phyloP scores from a whole-genome alignment of 202 grass and related monocot species.

The Saccharum hybrid region DNA sequence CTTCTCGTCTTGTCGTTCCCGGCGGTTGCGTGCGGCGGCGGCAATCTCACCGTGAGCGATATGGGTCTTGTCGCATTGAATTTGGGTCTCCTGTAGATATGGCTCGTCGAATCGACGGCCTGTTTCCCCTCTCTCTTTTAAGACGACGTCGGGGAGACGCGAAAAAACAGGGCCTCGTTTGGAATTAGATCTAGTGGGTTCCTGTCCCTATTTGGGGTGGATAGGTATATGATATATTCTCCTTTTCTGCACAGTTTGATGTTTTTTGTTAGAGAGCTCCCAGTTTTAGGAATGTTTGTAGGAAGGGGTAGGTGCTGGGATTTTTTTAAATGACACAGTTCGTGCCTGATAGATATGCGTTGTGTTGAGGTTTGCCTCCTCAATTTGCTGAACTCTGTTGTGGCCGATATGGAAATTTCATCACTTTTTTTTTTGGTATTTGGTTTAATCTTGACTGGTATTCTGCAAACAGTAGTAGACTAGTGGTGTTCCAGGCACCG shows the following conservation, averaged over 20 bases:
- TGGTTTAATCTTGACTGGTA: neutral
- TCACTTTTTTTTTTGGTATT: neutral
- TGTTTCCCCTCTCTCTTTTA: neutral
- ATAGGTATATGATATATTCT: neutral
- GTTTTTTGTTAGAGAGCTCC: neutral
- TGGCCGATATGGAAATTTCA: neutral
- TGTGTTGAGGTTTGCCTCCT: neutral
- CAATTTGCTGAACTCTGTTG: neutral
- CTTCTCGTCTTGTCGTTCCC: neutral
- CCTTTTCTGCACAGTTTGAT: neutral
- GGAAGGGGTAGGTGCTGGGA: neutral
- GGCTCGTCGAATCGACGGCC: neutral
- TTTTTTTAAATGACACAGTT: neutral
- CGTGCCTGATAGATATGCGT: conserved; percentile 1
- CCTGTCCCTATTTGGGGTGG: no score
- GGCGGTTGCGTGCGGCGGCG: conserved; percentile 25
- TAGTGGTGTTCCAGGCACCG: neutral
- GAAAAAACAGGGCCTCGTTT: neutral
- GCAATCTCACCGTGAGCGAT: conserved; percentile 5
- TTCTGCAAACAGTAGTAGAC: neutral
- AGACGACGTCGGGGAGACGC: neutral
- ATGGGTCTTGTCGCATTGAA: neutral
- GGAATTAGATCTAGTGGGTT: conserved; percentile 46
- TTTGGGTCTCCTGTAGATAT: conserved; percentile 1
- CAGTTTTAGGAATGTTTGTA: neutral